Conservation (phyloP, 2,329 filamentous ascomycete species). For the Rugonectria rugulosa region DNA sequence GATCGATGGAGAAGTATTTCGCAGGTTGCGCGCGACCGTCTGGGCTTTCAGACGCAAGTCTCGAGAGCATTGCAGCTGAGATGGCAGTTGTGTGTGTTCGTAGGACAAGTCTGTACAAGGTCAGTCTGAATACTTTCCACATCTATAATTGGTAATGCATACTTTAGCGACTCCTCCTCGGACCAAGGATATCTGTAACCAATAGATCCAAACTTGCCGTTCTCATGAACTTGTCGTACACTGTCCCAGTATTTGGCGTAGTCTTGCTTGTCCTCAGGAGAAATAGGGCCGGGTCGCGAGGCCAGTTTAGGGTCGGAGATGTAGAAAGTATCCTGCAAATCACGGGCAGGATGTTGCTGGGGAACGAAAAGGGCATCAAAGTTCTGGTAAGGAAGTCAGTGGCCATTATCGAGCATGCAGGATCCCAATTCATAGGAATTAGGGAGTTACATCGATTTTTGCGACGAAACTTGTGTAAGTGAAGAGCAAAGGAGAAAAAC, state of each 20-base stretch:
- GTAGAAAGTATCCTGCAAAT: slow-evolving; percentile 98
- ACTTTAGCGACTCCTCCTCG: slow-evolving; percentile 73
- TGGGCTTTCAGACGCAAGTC: slow-evolving; percentile 82
- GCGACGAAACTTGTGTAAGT: neutral
- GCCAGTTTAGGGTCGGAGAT: slow-evolving; percentile 86
- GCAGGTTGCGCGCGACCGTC: slow-evolving; percentile 71
- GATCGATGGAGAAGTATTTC: slow-evolving; percentile 98
- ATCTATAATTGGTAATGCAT: neutral
- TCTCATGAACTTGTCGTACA: slow-evolving; percentile 84
- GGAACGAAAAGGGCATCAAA: slow-evolving; percentile 97
- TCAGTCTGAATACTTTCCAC: neutral
- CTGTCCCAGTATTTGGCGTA: slow-evolving; percentile 79
- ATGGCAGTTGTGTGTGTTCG: slow-evolving; percentile 96
- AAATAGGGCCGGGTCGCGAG: slow-evolving; percentile 13
- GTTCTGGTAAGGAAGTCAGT: slow-evolving; percentile 60
- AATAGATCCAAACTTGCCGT: slow-evolving; percentile 92
- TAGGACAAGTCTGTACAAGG: slow-evolving; percentile 74
- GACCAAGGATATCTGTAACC: slow-evolving; percentile 97
- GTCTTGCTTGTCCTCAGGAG: slow-evolving; percentile 63
- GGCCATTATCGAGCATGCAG: neutral
- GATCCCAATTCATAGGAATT: neutral
- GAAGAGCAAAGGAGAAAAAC: neutral
- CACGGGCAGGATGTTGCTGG: slow-evolving; percentile 93
- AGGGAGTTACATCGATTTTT: neutral
- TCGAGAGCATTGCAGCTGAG: slow-evolving; percentile 89